These are phyloP conservation scores for Chenopodium formosanum DNA, from an alignment of 148 eudicot genomes.

Conservation along the genomic window DNA sequence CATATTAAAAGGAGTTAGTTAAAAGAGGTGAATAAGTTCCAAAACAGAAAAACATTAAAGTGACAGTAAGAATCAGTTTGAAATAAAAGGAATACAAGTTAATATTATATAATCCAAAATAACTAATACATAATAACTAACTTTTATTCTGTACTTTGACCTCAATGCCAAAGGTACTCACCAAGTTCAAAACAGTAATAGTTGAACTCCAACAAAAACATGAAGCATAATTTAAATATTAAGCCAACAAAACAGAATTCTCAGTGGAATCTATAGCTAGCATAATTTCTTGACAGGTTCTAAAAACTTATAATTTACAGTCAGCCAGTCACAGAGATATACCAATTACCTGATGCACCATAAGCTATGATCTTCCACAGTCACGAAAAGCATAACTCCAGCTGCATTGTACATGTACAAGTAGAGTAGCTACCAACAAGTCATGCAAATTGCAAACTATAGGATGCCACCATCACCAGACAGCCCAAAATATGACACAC, in stretches of 20 bases:
- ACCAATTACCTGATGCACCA: constrained; percentile 8
- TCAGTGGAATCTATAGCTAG: background rate
- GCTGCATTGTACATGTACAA: background rate
- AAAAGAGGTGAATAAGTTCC: background rate
- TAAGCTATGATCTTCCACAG: background rate
- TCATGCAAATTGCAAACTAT: background rate
- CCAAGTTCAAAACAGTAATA: background rate
- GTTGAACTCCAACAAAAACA: background rate
- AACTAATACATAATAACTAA: too few relatives aligned
- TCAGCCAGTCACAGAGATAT: background rate
- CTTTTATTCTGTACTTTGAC: background rate
- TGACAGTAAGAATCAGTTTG: background rate
- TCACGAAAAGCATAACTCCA: background rate
- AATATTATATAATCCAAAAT: background rate
- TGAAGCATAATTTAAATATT: background rate
- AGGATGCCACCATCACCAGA: background rate
- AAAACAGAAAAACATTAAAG: background rate
- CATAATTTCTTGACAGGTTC: background rate
- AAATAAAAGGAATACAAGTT: background rate
- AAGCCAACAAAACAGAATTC: background rate
- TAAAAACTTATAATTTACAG: background rate
- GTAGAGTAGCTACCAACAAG: background rate
- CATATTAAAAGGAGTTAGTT: background rate
- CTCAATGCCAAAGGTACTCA: background rate
- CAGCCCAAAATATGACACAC: background rate